Conservation (phyloP, 169 alveolate species). For the Eimeria maxima region DNA sequence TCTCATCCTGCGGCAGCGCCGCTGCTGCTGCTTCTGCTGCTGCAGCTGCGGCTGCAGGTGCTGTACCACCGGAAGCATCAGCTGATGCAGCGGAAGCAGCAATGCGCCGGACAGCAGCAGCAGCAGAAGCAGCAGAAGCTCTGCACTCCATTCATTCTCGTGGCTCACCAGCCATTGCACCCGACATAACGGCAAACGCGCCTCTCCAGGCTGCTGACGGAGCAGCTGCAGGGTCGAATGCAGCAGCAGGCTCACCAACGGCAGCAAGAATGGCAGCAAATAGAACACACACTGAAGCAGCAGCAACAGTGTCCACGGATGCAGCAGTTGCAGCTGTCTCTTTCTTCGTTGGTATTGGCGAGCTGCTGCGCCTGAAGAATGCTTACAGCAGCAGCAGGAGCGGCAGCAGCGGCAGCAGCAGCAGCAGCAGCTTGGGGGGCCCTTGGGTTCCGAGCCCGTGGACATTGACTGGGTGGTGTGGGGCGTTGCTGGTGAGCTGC, state of each 20-base stretch:
- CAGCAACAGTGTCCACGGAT: constrained; percentile 46
- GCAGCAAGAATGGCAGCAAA: not conserved
- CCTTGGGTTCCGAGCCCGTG: constrained; percentile 26
- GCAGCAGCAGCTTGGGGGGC: not conserved
- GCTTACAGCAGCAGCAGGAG: constrained; percentile 47
- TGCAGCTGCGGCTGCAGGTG: constrained; percentile 9
- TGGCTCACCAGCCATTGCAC: constrained; percentile 3
- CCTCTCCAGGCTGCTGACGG: not conserved
- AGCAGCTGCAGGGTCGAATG: constrained; percentile 39
- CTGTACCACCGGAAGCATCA: not conserved
- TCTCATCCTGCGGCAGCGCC: not conserved
- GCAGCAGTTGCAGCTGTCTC: constrained; percentile 57
- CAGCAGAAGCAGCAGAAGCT: constrained; percentile 33
- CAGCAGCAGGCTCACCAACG: not conserved
- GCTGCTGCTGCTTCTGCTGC: constrained; percentile 7
- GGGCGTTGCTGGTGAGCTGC: constrained; percentile 34
- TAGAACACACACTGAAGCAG: not conserved
- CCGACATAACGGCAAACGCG: not conserved
- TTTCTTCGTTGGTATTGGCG: constrained; percentile 6
- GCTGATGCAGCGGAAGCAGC: constrained; percentile 45
- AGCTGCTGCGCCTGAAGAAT: not conserved
- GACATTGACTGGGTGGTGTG: constrained; percentile 29
- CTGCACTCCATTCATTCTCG: not conserved
- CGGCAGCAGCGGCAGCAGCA: constrained; percentile 7
- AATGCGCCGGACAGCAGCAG: constrained; percentile 49